These are phyloP conservation scores for Coniochaeta prunicola DNA, from an alignment of 2,329 filamentous ascomycete genomes.

Conservation along the genomic window DNA sequence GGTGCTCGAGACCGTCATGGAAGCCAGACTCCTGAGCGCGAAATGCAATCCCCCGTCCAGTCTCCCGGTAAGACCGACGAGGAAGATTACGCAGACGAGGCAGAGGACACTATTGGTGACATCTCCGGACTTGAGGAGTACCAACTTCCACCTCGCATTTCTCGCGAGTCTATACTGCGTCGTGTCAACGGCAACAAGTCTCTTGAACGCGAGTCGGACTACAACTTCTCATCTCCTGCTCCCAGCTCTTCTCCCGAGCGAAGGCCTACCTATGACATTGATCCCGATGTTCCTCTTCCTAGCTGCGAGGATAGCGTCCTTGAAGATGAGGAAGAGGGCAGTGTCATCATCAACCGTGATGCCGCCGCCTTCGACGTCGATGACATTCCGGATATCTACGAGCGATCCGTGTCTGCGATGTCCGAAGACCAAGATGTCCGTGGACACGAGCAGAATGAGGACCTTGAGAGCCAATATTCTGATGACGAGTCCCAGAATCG, in stretches of 20 bases:
- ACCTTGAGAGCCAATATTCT: conserved; percentile 51
- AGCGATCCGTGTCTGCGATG: conserved; percentile 37
- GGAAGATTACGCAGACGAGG: conserved; percentile 35
- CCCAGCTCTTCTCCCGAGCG: conserved; percentile 50
- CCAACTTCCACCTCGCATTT: conserved; percentile 70
- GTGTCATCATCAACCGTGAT: conserved; percentile 61
- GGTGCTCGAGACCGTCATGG: conserved; percentile 38
- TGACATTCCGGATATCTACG: conserved; percentile 57
- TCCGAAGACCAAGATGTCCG: conserved; percentile 13
- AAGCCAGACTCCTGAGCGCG: conserved; percentile 36
- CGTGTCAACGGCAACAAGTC: conserved; percentile 65
- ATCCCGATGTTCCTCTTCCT: conserved; percentile 86
- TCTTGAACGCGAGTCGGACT: conserved; percentile 53
- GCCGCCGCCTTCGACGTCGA: conserved; percentile 43
- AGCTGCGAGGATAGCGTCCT: conserved; percentile 68
- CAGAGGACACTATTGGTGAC: conserved; percentile 54
- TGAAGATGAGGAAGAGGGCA: conserved; percentile 45
- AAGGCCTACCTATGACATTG: conserved; percentile 47
- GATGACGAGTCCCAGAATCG: conserved; percentile 22
- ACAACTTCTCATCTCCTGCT: conserved; percentile 56
- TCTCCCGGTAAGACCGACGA: conserved; percentile 21
- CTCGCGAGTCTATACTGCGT: conserved; percentile 85
- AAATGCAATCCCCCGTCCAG: conserved; percentile 11
- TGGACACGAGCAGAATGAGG: conserved; percentile 25
- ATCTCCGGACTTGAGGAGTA: conserved; percentile 54